Conservation (phyloP, 2,329 filamentous ascomycete genomes). For the Calonectria ilicicola region DNA sequence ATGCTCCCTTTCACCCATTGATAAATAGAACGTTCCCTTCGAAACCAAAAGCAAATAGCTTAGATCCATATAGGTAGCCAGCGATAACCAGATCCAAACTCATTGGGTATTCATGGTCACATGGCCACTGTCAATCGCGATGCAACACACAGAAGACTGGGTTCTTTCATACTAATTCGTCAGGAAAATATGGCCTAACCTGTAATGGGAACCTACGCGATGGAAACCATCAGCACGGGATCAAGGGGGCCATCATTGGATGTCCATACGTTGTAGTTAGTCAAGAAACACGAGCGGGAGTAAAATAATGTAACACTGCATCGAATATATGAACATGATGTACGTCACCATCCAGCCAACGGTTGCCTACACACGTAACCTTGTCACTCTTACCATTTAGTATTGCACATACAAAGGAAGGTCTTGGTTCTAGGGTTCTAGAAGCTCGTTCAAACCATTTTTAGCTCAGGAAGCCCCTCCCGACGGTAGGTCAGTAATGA, state of each 20-base stretch:
- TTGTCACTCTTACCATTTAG: no score
- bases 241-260: background rate
- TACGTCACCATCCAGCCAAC: background rate
- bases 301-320: background rate
- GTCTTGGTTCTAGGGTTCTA: no score
- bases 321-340: background rate
- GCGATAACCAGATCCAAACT: background rate
- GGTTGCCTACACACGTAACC: background rate
- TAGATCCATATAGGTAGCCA: background rate
- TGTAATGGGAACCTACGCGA: background rate
- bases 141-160: background rate
- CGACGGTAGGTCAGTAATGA: no score
- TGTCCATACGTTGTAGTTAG: background rate
- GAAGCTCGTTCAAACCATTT: no score
- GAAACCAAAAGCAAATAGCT: background rate
- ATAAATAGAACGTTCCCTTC: background rate
- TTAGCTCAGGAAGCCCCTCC: no score
- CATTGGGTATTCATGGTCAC: background rate
- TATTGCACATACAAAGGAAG: no score
- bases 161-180: background rate
- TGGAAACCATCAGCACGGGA: background rate
- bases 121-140: background rate
- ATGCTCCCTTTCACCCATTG: no score
- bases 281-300: background rate
- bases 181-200: background rate